Percentiles rank a stretch among this genome's conserved stretches.
phyloP scores from a whole-genome alignment of 2,329 filamentous ascomycete species.

The Trematosphaeria pertusa region DNA sequence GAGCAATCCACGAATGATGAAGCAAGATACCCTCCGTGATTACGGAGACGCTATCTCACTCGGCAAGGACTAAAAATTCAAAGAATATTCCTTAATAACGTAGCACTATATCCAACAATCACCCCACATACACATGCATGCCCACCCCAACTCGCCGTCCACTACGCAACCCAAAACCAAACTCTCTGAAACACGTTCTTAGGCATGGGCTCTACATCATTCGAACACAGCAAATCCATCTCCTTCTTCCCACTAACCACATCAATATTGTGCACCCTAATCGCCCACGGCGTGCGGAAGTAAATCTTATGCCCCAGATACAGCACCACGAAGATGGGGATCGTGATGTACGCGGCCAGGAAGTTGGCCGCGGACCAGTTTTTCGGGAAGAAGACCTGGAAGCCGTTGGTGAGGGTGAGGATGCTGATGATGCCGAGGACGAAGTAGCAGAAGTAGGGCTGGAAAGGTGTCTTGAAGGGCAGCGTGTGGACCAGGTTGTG shows the following conservation, averaged over 20 bases:
- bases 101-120: too few relatives aligned
- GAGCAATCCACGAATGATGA: too few relatives aligned
- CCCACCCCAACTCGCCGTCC: too few relatives aligned
- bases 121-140: too few relatives aligned
- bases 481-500: slow-evolving; percentile 64
- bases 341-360: slow-evolving; percentile 58
- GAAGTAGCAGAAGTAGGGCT: slow-evolving; percentile 64
- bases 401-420: slow-evolving; percentile 45
- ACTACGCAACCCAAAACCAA: slow-evolving; percentile 48
- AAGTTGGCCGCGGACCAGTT: slow-evolving; percentile 58
- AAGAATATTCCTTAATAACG: too few relatives aligned
- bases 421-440: slow-evolving; percentile 59
- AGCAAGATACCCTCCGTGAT: too few relatives aligned
- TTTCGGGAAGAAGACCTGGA: slow-evolving; percentile 61
- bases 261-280: slow-evolving; percentile 39
- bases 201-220: slow-evolving; percentile 41
- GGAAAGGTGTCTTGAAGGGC: slow-evolving; percentile 57
- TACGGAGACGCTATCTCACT: too few relatives aligned
- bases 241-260: slow-evolving; percentile 43
- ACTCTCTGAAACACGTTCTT: slow-evolving; percentile 42
- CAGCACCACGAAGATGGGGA: slow-evolving; percentile 44
- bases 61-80: too few relatives aligned
- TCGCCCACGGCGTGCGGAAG: slow-evolving; percentile 35
- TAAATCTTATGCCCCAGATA: slow-evolving; percentile 45
- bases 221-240: slow-evolving; percentile 45